phyloP scores from a whole-genome alignment of 208 protist species.

The Blastocrithidia nonstop region DNA sequence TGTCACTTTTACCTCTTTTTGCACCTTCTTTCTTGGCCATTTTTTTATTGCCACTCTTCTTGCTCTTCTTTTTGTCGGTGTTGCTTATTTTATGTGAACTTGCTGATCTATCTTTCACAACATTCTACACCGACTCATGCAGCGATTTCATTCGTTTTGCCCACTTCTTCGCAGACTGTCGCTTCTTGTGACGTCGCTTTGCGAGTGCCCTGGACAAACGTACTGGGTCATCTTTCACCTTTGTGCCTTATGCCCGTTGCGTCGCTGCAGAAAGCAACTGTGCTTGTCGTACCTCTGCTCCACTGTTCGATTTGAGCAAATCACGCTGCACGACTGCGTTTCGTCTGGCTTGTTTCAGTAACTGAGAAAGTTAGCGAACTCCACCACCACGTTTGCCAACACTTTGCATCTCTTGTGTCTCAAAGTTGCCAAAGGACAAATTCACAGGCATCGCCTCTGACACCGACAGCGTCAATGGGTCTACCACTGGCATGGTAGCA shows the following conservation, averaged over 20 bases:
- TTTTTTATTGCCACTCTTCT: slow-evolving; percentile 6
- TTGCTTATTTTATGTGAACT: not conserved
- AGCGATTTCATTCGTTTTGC: slow-evolving; percentile 36
- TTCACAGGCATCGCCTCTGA: slow-evolving; percentile 20
- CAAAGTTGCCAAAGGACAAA: slow-evolving; percentile 67
- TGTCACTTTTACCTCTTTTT: not conserved
- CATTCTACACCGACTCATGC: slow-evolving; percentile 52
- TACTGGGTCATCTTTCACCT: slow-evolving; percentile 62
- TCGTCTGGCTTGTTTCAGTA: slow-evolving; percentile 31
- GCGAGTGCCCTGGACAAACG: slow-evolving; percentile 42
- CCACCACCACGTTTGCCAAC: slow-evolving; percentile 56
- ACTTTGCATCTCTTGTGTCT: slow-evolving; percentile 55
- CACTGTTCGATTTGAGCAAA: slow-evolving; percentile 20
- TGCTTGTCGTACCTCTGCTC: slow-evolving; percentile 23
- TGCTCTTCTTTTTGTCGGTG: slow-evolving; percentile 8
- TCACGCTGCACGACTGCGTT: slow-evolving; percentile 15
- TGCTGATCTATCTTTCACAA: slow-evolving; percentile 35
- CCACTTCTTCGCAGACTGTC: slow-evolving; percentile 65
- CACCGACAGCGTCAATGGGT: not conserved
- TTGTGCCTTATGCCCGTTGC: slow-evolving; percentile 34
- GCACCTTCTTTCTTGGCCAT: not conserved
- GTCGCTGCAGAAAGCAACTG: slow-evolving; percentile 38
- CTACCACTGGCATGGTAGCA: not conserved
- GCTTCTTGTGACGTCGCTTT: slow-evolving; percentile 64
- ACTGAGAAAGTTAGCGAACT: slow-evolving; percentile 40